phyloP scores from a whole-genome alignment of 164 flowering plant genomes.

The Vitis rotundifolia region DNA sequence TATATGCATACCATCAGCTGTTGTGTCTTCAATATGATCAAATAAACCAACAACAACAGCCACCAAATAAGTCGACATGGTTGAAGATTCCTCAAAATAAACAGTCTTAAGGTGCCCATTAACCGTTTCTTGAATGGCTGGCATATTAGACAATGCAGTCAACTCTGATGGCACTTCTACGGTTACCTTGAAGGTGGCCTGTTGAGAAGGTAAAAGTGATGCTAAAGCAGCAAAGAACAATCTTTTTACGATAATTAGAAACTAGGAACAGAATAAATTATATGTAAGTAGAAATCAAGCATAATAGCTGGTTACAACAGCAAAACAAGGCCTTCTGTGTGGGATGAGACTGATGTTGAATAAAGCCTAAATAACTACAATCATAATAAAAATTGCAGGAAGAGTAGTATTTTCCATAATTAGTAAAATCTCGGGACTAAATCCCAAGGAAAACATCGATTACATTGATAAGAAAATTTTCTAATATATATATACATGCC shows the following conservation, averaged over 20 bases:
- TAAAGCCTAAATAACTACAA: not conserved
- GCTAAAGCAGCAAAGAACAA: not conserved
- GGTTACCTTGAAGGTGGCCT: constrained; percentile 39
- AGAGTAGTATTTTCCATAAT: not conserved
- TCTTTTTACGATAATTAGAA: not conserved
- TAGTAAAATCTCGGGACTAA: too few species aligned
- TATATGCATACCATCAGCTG: constrained; percentile 22
- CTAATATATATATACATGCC: constrained; percentile 6
- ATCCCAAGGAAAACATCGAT: too few species aligned
- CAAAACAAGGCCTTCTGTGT: too few species aligned
- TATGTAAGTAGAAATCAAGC: too few species aligned
- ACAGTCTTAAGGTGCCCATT: constrained; percentile 29
- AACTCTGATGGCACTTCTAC: constrained; percentile 28
- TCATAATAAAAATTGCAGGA: not conserved
- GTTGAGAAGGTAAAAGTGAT: not conserved
- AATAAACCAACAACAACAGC: constrained; percentile 37
- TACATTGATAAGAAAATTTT: not conserved
- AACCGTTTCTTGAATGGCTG: constrained; percentile 18
- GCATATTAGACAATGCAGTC: constrained; percentile 40
- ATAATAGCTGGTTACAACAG: too few species aligned
- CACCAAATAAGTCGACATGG: constrained; percentile 42
- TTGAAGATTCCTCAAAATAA: constrained; percentile 32
- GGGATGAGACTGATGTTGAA: not conserved
- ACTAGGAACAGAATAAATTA: too few species aligned
- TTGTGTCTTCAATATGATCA: constrained; percentile 32